These are phyloP conservation scores for Pythium sukuiense DNA, from an alignment of 352 stramenopile species.

Conservation along the genomic window DNA sequence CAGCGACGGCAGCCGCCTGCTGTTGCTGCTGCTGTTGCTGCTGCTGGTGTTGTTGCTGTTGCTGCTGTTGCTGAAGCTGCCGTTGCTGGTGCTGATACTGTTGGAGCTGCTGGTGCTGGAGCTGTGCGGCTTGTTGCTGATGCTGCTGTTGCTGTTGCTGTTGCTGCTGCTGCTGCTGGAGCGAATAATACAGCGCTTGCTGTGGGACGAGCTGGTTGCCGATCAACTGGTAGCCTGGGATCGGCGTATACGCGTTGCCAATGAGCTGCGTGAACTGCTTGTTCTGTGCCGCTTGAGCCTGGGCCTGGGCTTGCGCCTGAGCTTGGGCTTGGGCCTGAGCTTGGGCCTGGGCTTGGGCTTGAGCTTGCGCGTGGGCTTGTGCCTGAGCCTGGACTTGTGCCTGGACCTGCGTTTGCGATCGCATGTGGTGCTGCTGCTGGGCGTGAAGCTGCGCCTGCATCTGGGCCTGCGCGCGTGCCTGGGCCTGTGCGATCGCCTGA, in stretches of 20 bases:
- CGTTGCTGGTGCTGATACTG: conserved; percentile 44
- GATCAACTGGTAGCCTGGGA: conserved; percentile 65
- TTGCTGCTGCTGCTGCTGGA: conserved; percentile 33
- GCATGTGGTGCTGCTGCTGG: conserved; percentile 56
- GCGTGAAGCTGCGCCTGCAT: conserved; percentile 32
- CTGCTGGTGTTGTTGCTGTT: conserved; percentile 32
- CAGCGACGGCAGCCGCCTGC: conserved; percentile 37
- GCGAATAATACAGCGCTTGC: conserved; percentile 60
- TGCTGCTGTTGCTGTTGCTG: conserved; percentile 28
- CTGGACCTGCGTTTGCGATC: conserved; percentile 32
- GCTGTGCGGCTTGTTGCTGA: conserved; percentile 9
- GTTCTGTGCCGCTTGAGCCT: conserved; percentile 38
- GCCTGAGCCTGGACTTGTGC: conserved; percentile 33
- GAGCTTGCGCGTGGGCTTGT: conserved; percentile 36
- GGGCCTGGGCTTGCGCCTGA: conserved; percentile 37
- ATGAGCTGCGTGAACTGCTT: conserved; percentile 76
- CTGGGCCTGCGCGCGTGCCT: conserved; percentile 31
- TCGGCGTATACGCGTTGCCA: conserved; percentile 43
- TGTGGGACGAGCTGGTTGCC: conserved; percentile 61
- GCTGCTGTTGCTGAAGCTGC: conserved; percentile 32
- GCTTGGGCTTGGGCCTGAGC: conserved; percentile 38
- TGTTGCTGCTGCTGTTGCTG: conserved; percentile 60
- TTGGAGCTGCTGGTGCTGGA: conserved; percentile 42
- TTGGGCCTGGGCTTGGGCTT: conserved; percentile 40
- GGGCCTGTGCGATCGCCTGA: conserved; percentile 51